Evolutionary conservation across 2,329 filamentous ascomycete genomes (phyloP), one percentile per base, ranked within the genome.

Genomic region (Simplicillium aogashimaense): DNA sequence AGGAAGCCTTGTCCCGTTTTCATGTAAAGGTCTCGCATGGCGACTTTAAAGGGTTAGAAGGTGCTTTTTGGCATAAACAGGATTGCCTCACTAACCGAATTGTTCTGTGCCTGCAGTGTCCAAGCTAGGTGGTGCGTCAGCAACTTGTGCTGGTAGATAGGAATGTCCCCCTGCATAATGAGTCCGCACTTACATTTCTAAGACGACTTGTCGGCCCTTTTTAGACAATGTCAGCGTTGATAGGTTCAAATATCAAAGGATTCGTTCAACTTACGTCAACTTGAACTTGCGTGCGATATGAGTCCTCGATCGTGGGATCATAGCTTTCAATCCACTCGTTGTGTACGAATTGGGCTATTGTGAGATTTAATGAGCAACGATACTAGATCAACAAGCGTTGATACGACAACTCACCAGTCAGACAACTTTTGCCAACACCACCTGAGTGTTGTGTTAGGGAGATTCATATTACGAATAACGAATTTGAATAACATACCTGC

Each of bases 261-360:
- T 33, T 38, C 36, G n/a, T 34, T 28, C 43, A 40, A 76, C 85
- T 71, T 67, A 92, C 87, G 72, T 95, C 87, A 46, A 95, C 85
- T 51, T 88, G 72, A 35, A 84, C 70, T 50, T 84, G 80, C 45
- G 81, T 84, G 45, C 82, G 73, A 57, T 86, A 86, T 25, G 82
- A 83, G 59, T 86, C 82, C 57, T 86, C 82, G 51, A 86, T 86
- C 14, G 82, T 86, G 13, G 82, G 82, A 58, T 86, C 82, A 63
- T 86, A 86, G 59, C 79, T 85, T 62, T 94, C 87, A 57, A 94
- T 90, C 85, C 87, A 94, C 53, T 94, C 83, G 65, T 92, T 89
- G 62, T 92, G 86, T 39, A 94, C 87, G 55, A 94, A 94, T 70
- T 94, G 87, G 54, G 88, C 87, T 87, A 54, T 54, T 48, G 51